Evolutionary conservation across 192 early-diverging fungal species (phyloP).

Genomic region (Podila minutissima): DNA sequence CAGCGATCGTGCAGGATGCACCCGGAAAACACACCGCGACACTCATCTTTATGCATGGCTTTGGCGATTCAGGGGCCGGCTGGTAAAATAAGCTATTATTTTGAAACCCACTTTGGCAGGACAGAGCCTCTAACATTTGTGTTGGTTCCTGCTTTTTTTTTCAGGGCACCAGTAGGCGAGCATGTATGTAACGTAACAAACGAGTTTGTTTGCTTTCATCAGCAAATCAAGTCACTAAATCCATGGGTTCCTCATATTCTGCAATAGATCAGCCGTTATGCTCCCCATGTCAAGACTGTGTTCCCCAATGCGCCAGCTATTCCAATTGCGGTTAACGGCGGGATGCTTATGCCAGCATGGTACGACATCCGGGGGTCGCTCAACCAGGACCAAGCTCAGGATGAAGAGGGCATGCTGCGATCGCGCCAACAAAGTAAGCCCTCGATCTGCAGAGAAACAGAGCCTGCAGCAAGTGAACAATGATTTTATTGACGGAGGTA

Average conservation of each 20-base stretch:
- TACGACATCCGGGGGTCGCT: slow-evolving; percentile 77
- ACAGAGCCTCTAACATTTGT: background rate
- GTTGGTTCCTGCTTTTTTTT: background rate
- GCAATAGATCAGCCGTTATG: slow-evolving; percentile 57
- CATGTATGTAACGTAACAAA: slow-evolving; percentile 6
- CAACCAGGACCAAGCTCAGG: slow-evolving; percentile 59
- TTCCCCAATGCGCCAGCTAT: slow-evolving; percentile 83
- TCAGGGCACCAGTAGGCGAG: slow-evolving; percentile 32
- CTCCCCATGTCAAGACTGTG: slow-evolving; percentile 92
- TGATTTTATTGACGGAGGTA: too few species aligned
- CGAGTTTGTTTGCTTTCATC: background rate
- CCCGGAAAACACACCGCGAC: slow-evolving; percentile 62
- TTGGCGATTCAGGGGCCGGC: slow-evolving; percentile 70
- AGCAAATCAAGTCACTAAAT: background rate
- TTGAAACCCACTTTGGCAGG: background rate
- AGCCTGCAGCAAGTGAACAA: too few species aligned
- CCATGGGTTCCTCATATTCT: slow-evolving; percentile 28
- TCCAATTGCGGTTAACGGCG: slow-evolving; percentile 82
- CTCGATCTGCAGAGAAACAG: too few species aligned
- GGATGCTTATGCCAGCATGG: slow-evolving; percentile 90
- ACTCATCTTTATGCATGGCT: slow-evolving; percentile 65
- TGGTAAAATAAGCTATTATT: slow-evolving; percentile 46
- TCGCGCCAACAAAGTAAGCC: slow-evolving; percentile 32
- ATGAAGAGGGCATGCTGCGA: slow-evolving; percentile 74
- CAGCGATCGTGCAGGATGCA: slow-evolving; percentile 52